Base-by-base conservation (phyloP, 495 filamentous ascomycete species). In the Annulohypoxylon maeteangense region DNA sequence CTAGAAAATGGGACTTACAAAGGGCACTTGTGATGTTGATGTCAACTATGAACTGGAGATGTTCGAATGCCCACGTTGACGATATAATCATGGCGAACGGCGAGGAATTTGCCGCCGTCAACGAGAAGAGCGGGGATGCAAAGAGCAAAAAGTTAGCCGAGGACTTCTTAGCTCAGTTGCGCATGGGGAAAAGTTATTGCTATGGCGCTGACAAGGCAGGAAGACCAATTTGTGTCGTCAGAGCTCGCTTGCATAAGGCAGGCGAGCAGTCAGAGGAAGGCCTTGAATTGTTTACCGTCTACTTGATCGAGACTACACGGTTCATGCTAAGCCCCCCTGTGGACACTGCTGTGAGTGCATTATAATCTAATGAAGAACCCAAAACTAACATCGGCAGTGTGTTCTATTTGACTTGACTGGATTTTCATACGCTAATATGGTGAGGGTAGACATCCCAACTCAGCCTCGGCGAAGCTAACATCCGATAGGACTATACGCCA, bases 381-480 rank as follows among this genome's bases (percentile, higher is more conserved):
- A 12, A 36, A 47, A 57, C 72, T 78, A 63, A 81, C 53, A 0
- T 36, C 69, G 89, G 90, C 34, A 91, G 64, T 77, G 75, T 25
- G 42, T 99, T 51, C 81, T 98, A 29, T 99, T 99, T 77, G 95
- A 99, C 79, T 95, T 99, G 92, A 95, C 91, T 10, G 87, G 89
- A 62, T 99, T 99, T 79, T 90, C 90, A 48, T 82, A 98, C 80
- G 89, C 94, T 1, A 99, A 99, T 78, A 97, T 99, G 95, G 92
- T 94, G 82, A 76, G 83, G 59, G 14, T 11, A 44, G 16, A 25
- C 22, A 34, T 14, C 20, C 7, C 8, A 42, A 10, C 27, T 20
- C 10, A 45, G n/a, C 14, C 25, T 14, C 38, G 27, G 42, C 11
- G 40, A 64, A 38, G 16, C 75, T 80, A 63, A 80, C 36, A 47